phyloP scores from a whole-genome alignment of 2,329 filamentous ascomycete species.

The Cytospora piceicola region DNA sequence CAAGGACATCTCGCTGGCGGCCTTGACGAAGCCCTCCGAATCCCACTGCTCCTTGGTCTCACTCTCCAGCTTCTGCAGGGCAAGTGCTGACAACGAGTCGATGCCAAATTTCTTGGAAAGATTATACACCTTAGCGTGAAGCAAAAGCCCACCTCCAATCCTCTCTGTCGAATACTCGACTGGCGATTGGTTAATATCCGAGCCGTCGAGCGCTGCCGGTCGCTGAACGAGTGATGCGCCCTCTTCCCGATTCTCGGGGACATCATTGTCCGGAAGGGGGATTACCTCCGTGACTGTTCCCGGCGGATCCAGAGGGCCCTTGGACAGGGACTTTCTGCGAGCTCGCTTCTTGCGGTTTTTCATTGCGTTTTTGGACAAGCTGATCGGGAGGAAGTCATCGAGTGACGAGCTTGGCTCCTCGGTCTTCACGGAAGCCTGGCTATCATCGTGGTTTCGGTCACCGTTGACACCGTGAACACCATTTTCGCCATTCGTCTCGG shows the following conservation, averaged over 20 bases:
- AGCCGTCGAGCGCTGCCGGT: background rate
- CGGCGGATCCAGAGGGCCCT: background rate
- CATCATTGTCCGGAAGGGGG: background rate
- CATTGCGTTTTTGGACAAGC: background rate
- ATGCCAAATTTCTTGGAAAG: constrained; percentile 29
- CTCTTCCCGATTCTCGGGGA: constrained; percentile 4
- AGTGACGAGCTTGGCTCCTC: constrained; percentile 8
- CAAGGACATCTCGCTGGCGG: constrained; percentile 28
- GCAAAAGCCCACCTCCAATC: constrained; percentile 16
- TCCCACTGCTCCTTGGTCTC: constrained; percentile 24
- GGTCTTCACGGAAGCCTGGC: background rate
- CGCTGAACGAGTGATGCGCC: background rate
- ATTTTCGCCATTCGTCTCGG: background rate
- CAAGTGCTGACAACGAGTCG: constrained; percentile 27
- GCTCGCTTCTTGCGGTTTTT: constrained; percentile 6
- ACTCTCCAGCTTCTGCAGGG: constrained; percentile 28
- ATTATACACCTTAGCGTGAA: constrained; percentile 32
- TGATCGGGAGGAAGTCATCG: background rate
- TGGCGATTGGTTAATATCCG: background rate
- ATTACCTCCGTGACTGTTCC: background rate
- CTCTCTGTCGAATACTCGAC: background rate
- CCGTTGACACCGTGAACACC: background rate
- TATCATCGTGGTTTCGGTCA: background rate
- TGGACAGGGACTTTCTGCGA: background rate
- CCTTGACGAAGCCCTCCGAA: constrained; percentile 29